These are phyloP conservation scores for Phialophora expanda DNA, from an alignment of 2,329 filamentous ascomycete species.

Conservation along the genomic window DNA sequence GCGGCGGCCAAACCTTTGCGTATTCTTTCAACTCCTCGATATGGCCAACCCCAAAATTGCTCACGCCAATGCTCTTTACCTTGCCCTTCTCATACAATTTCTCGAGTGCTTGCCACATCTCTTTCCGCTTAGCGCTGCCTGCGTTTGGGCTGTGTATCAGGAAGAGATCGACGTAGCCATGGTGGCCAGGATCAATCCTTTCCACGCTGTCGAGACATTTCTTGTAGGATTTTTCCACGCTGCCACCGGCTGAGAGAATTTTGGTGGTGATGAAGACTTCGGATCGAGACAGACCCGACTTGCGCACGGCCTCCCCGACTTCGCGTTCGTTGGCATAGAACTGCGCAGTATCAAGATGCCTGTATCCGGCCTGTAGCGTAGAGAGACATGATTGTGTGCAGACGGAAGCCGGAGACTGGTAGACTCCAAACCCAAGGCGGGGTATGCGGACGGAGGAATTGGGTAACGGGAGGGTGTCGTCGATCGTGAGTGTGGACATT, in stretches of 20 bases:
- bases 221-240: conserved; percentile 64
- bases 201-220: conserved; percentile 66
- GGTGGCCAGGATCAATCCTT: conserved; percentile 60
- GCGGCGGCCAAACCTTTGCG: conserved; percentile 71
- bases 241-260: conserved; percentile 61
- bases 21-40: conserved; percentile 71
- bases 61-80: conserved; percentile 71
- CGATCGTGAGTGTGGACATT: conserved; percentile 50
- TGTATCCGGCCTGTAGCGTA: conserved; percentile 61
- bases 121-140: conserved; percentile 61
- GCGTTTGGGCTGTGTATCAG: conserved; percentile 69
- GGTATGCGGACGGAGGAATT: conserved; percentile 63
- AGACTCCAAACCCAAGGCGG: conserved; percentile 73
- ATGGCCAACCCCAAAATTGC: conserved; percentile 71
- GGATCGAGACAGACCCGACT: conserved; percentile 61
- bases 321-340: conserved; percentile 72
- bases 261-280: conserved; percentile 75
- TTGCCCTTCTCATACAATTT: conserved; percentile 64
- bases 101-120: conserved; percentile 71
- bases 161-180: conserved; percentile 73
- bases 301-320: conserved; percentile 67
- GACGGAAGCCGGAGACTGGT: conserved; percentile 60
- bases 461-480: conserved; percentile 57
- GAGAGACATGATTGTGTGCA: conserved; percentile 64
- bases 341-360: conserved; percentile 66